A percentile compares a stretch with the other conserved stretches of the same genome.
Evolutionary conservation across 176 grass and related monocot genomes (phyloP).

Genomic region (Hyparrhenia diplandra): DNA sequence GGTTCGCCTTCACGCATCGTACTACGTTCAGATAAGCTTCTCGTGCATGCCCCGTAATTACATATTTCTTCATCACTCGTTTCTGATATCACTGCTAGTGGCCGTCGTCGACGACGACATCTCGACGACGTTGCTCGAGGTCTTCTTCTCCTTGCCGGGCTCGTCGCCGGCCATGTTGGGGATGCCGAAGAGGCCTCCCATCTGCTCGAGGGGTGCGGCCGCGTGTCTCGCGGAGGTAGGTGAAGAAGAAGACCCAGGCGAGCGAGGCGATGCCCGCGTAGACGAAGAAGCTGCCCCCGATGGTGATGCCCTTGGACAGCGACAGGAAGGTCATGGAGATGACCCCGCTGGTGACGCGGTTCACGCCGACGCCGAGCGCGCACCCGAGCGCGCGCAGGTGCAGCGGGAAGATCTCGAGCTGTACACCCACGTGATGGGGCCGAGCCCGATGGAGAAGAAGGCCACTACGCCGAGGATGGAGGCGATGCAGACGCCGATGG

Average conservation of each 20-base stretch:
- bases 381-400: conserved; percentile 39
- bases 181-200: conserved; percentile 44
- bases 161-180: not conserved
- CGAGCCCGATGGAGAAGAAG: conserved; percentile 59
- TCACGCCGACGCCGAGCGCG: conserved; percentile 37
- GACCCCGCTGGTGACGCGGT: conserved; percentile 52
- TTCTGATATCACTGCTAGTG: no score
- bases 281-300: conserved; percentile 61
- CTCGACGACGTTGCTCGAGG: conserved; percentile 1
- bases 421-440: conserved; percentile 69
- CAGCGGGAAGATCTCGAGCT: conserved; percentile 57
- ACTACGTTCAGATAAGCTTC: no score
- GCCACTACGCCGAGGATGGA: conserved; percentile 46
- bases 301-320: conserved; percentile 56
- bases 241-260: conserved; percentile 49
- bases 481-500: conserved; percentile 45
- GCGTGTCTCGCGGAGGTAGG: conserved; percentile 46
- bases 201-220: conserved; percentile 52
- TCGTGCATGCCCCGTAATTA: no score
- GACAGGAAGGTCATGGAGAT: conserved; percentile 67
- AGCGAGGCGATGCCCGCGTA: conserved; percentile 40
- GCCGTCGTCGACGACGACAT: conserved; percentile 23
- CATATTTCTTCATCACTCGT: no score
- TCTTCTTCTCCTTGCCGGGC: not conserved
- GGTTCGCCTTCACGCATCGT: no score